Evolutionary conservation across 78 protist species (phyloP), one percentile per base, ranked within the genome.

Genomic region (Isochrysis galbana): DNA sequence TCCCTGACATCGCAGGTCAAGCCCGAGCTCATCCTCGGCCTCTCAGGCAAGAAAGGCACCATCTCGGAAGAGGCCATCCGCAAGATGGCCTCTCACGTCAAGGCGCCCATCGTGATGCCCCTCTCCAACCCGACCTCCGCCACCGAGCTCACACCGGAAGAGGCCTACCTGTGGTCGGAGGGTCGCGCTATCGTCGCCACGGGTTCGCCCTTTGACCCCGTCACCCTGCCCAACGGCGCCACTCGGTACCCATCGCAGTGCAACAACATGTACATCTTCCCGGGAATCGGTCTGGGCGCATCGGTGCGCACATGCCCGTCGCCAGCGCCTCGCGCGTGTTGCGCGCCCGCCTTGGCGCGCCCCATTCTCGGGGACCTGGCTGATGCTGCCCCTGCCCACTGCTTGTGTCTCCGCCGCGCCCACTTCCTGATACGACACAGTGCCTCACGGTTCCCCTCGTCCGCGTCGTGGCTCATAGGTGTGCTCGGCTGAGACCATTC

Each of bases 101-200:
- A 93, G 67, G 90, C 94, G 34, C 99, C 99, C 32, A 94, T 98
- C 94, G 93, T 99, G 89, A 94, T 98, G 70, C 94, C 99, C 34
- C 90, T 95, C 51, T 93, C 95, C 29, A 95, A 95, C 93, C 95
- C 97, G 42, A 95, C 97, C 80, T 42, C 93, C 55, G 17, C 48
- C 67, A 72, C 93, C 45, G 97, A 95, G 94, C 29, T 86, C 93
- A 87, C 94, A 26, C 87, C 94, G 23, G 93, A 83, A 78, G 47
- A 95, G 72, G 94, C 93, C 21, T 70, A 36, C 77, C 72, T 29
- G 25, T 94, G 95, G 95, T 61, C 93, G 46, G 25, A 92, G 17
- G 97, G 97, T 32, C 45, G 51, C 47, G 88, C 48, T n/a, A 80
- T 95, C 72, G 94, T 88, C n/a, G 95, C 95, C 41, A 41, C 95